These are phyloP conservation scores for Calocybe indica DNA, from an alignment of 768 basidiomycete species.

Conservation along the genomic window DNA sequence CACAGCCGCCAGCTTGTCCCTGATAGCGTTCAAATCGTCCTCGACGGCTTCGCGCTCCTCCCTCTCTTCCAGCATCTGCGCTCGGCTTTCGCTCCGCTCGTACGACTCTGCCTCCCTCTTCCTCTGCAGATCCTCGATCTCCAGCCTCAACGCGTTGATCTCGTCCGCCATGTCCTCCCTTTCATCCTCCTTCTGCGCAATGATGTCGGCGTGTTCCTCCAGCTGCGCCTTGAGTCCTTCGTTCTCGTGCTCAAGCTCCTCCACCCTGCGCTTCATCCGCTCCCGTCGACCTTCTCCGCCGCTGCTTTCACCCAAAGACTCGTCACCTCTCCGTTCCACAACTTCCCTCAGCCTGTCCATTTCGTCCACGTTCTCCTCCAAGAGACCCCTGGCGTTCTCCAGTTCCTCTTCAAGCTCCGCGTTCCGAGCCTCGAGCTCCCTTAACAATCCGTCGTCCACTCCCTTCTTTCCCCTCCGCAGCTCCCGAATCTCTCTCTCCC, in stretches of 20 bases:
- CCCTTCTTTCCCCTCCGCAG: conserved; percentile 45
- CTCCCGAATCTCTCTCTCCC: conserved; percentile 64
- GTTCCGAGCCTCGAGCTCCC: conserved; percentile 55
- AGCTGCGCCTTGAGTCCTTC: conserved; percentile 52
- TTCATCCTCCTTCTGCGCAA: conserved; percentile 61
- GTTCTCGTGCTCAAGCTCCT: conserved; percentile 58
- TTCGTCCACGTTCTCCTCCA: conserved; percentile 83
- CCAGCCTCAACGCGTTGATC: conserved; percentile 54
- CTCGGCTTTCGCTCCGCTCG: conserved; percentile 72
- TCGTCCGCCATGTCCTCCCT: conserved; percentile 66
- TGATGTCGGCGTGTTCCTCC: conserved; percentile 52
- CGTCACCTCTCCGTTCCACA: conserved; percentile 50
- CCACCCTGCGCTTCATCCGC: conserved; percentile 42
- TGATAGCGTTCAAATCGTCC: conserved; percentile 64
- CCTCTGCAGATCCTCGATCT: conserved; percentile 61
- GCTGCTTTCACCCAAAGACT: conserved; percentile 30
- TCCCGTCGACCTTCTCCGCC: conserved; percentile 33
- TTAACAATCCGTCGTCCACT: conserved; percentile 45
- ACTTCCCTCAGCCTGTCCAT: conserved; percentile 67
- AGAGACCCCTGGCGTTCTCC: conserved; percentile 58
- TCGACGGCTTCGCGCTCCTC: conserved; percentile 79
- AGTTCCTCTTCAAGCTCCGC: conserved; percentile 69
- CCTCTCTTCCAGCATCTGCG: conserved; percentile 60
- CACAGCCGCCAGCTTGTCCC: conserved; percentile 74
- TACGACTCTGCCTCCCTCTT: conserved; percentile 55